Evolutionary conservation across 441 rosid genomes (phyloP).

Genomic region (Pelargonium citronellum): DNA sequence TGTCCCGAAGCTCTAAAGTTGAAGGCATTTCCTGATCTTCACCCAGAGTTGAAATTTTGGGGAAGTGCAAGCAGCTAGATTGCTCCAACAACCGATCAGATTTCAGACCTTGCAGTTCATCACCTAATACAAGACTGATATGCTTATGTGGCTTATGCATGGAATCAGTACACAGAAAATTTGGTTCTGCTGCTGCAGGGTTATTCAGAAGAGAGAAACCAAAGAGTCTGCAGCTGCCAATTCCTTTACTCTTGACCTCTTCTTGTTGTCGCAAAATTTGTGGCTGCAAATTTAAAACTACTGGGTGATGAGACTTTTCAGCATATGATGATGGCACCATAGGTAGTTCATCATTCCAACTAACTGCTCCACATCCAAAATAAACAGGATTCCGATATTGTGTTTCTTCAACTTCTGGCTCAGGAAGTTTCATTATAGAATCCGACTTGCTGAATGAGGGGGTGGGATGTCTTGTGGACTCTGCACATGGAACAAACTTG

Average conservation of each 20-base stretch:
- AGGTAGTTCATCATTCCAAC: slow-evolving; percentile 43
- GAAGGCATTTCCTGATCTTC: slow-evolving; percentile 17
- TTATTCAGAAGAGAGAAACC: slow-evolving; percentile 66
- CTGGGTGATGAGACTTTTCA: slow-evolving; percentile 40
- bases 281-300: slow-evolving; percentile 19
- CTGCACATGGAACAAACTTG: slow-evolving; percentile 27
- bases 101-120: slow-evolving; percentile 21
- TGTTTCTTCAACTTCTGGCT: slow-evolving; percentile 22
- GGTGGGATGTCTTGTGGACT: slow-evolving; percentile 52
- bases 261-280: slow-evolving; percentile 22
- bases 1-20: slow-evolving; percentile 15
- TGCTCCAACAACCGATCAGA: background rate
- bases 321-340: slow-evolving; percentile 47
- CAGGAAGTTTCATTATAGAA: slow-evolving; percentile 30
- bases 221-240: slow-evolving; percentile 69
- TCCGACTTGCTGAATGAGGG: slow-evolving; percentile 57
- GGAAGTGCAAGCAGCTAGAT: too few species aligned
- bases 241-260: slow-evolving; percentile 39
- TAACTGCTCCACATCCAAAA: background rate
- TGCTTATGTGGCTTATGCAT: slow-evolving; percentile 24
- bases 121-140: slow-evolving; percentile 24
- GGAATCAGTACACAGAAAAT: slow-evolving; percentile 25
- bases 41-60: background rate
- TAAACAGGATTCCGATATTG: background rate
- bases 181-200: slow-evolving; percentile 38